A percentile compares a stretch with the other conserved stretches of the same genome.
These are phyloP conservation scores for Domatiomyces globalis DNA, from an alignment of 2,329 filamentous ascomycete genomes.

Conservation along the genomic window DNA sequence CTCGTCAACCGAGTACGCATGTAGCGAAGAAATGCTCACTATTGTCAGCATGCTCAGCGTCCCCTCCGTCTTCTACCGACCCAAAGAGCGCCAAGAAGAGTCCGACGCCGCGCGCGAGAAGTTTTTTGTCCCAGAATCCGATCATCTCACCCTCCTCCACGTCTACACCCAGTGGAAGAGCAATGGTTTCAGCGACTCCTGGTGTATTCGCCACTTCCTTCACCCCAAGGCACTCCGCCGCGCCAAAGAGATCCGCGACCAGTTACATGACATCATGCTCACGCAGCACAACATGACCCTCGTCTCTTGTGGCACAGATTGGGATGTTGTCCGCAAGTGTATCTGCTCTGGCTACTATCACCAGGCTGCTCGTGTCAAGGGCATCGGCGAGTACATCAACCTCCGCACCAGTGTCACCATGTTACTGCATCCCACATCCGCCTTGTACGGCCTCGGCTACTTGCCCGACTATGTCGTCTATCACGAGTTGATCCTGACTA, in stretches of 20 bases:
- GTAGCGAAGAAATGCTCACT: slow-evolving; percentile 94
- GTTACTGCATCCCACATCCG: slow-evolving; percentile 84
- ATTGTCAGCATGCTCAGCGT: slow-evolving; percentile 98
- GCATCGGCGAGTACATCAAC: slow-evolving; percentile 95
- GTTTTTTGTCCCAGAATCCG: slow-evolving; percentile 95
- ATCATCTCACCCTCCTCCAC: slow-evolving; percentile 88
- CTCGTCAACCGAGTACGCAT: slow-evolving; percentile 73
- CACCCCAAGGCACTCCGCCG: slow-evolving; percentile 87
- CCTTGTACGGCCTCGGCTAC: slow-evolving; percentile 83
- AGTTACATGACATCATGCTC: slow-evolving; percentile 85
- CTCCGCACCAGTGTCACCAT: slow-evolving; percentile 86
- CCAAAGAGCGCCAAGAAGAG: slow-evolving; percentile 92
- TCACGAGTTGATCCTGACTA: slow-evolving; percentile 77
- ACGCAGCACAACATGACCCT: slow-evolving; percentile 74
- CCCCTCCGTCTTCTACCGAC: slow-evolving; percentile 89
- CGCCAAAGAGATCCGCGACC: slow-evolving; percentile 86
- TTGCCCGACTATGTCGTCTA: slow-evolving; percentile 95
- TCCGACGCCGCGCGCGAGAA: slow-evolving; percentile 91
- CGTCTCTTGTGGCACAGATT: slow-evolving; percentile 83
- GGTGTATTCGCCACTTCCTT: slow-evolving; percentile 87
- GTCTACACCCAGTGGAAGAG: slow-evolving; percentile 92
- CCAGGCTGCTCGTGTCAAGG: slow-evolving; percentile 89
- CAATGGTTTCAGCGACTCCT: slow-evolving; percentile 77
- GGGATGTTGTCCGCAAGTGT: slow-evolving; percentile 88
- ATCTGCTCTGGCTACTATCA: slow-evolving; percentile 98